Evolutionary conservation across 108 stramenopile species (phyloP).

Genomic region (Asterionellopsis glacialis): DNA sequence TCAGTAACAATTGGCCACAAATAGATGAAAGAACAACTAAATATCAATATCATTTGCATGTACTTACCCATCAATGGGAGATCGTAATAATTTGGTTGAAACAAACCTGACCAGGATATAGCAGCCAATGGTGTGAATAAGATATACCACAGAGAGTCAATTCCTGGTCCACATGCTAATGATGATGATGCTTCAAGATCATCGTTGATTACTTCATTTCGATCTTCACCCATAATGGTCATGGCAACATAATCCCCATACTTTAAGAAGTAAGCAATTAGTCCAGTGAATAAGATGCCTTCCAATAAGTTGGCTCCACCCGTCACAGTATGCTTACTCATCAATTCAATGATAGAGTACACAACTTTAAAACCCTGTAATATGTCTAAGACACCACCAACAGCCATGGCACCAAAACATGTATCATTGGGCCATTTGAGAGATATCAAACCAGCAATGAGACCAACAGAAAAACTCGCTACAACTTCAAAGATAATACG

Average conservation of each 20-base stretch:
- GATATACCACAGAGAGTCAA: slow-evolving; percentile 10
- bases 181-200: not conserved
- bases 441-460: slow-evolving; percentile 15
- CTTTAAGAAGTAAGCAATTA: slow-evolving; percentile 27
- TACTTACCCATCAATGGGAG: not conserved
- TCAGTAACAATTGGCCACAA: too few relatives aligned
- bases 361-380: slow-evolving; percentile 31
- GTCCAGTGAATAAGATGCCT: slow-evolving; percentile 24
- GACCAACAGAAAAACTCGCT: slow-evolving; percentile 18
- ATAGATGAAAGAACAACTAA: too few relatives aligned
- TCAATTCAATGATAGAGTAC: slow-evolving; percentile 28
- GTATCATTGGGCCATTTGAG: slow-evolving; percentile 10
- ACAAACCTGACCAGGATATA: slow-evolving; percentile 14
- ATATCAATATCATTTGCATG: too few relatives aligned
- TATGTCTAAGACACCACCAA: slow-evolving; percentile 21
- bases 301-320: slow-evolving; percentile 29
- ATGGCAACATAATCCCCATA: slow-evolving; percentile 13
- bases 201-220: not conserved
- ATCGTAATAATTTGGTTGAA: slow-evolving; percentile 5
- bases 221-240: slow-evolving; percentile 11
- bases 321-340: slow-evolving; percentile 21
- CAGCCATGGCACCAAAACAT: slow-evolving; percentile 26
- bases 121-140: slow-evolving; percentile 15
- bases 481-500: slow-evolving; percentile 26
- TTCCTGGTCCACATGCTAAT: slow-evolving; percentile 1